These are phyloP conservation scores for Plasmodium gonderi DNA, from an alignment of 169 alveolate species.

Conservation along the genomic window DNA sequence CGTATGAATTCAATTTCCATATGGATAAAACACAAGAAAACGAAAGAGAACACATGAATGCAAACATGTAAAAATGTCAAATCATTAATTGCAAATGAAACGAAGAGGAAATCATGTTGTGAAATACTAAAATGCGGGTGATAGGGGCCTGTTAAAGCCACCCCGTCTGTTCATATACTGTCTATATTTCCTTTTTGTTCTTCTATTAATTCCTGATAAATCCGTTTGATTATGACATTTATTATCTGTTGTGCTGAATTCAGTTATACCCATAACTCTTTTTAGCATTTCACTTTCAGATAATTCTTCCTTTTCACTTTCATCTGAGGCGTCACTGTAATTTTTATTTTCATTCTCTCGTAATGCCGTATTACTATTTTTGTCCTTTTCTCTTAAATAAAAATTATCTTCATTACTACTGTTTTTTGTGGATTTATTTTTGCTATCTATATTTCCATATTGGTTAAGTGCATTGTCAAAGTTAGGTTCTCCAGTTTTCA, in stretches of 20 bases:
- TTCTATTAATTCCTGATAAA: slow-evolving; percentile 87
- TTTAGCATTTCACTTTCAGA: slow-evolving; percentile 82
- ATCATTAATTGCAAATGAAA: too few relatives aligned
- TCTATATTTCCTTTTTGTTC: slow-evolving; percentile 91
- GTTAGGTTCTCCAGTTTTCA: neutral
- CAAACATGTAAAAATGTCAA: neutral
- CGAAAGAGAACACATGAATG: neutral
- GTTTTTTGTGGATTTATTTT: neutral
- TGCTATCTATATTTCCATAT: neutral
- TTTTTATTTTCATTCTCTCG: neutral
- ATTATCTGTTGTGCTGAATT: slow-evolving; percentile 85
- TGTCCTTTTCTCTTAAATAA: neutral
- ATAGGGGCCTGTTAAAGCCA: slow-evolving; percentile 93
- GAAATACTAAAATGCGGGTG: slow-evolving; percentile 84
- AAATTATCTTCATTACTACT: neutral
- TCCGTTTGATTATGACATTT: slow-evolving; percentile 87
- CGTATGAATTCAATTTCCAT: neutral
- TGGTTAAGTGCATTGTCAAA: neutral
- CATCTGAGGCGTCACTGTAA: neutral
- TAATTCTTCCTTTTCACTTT: slow-evolving; percentile 31
- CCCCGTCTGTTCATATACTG: slow-evolving; percentile 96
- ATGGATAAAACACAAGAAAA: too few relatives aligned
- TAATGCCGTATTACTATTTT: neutral
- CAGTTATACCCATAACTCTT: slow-evolving; percentile 87
- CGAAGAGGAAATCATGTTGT: neutral